These are phyloP conservation scores for Choanephora cucurbitarum DNA, from an alignment of 371 early-diverging fungal species.

Conservation along the genomic window DNA sequence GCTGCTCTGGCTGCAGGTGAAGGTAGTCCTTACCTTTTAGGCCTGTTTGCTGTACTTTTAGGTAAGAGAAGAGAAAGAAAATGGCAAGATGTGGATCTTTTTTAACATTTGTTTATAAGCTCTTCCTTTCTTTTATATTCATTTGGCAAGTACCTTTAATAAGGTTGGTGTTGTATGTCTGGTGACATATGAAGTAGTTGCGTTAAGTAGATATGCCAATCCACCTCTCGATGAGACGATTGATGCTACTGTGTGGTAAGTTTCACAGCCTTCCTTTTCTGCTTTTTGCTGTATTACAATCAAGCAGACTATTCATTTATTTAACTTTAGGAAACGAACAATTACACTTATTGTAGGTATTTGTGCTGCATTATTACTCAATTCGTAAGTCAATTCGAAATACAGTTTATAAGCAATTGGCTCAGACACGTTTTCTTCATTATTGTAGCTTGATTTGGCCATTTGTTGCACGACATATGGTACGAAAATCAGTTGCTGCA, in stretches of 20 bases:
- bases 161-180: constrained; percentile 48
- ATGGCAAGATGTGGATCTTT: no score
- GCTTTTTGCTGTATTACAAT: not conserved
- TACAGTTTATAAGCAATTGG: no score
- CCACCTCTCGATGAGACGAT: constrained; percentile 38
- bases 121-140: constrained; percentile 48
- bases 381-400: constrained; percentile 35
- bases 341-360: constrained; percentile 60
- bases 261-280: not conserved
- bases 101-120: constrained; percentile 25
- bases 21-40: constrained; percentile 53
- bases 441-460: constrained; percentile 56
- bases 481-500: constrained; percentile 50
- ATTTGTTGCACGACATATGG: constrained; percentile 59
- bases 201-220: constrained; percentile 35
- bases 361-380: constrained; percentile 50
- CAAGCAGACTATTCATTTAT: not conserved
- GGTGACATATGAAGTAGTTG: constrained; percentile 47
- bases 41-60: constrained; percentile 54
- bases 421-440: no score
- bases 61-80: constrained; percentile 49
- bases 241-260: constrained; percentile 46
- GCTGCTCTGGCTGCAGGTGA: constrained; percentile 50
- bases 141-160: constrained; percentile 46
- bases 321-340: constrained; percentile 45